These are phyloP conservation scores for Mycena kentingensis DNA, from an alignment of 768 basidiomycete genomes.

Conservation along the genomic window DNA sequence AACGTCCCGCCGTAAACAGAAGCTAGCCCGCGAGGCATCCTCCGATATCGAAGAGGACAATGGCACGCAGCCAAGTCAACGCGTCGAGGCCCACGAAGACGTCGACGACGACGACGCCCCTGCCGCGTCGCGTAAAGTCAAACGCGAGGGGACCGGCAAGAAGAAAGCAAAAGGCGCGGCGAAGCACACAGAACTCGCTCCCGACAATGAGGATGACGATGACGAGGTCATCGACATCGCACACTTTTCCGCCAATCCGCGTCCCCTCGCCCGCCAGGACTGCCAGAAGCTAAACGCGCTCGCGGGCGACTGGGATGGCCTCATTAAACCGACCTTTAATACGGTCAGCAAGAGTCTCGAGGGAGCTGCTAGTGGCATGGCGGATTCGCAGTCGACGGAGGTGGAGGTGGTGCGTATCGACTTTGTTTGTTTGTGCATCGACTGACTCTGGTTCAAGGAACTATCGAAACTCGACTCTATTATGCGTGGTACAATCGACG, in stretches of 20 bases:
- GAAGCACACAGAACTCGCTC: slow-evolving; percentile 20
- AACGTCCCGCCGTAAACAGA: slow-evolving; percentile 42
- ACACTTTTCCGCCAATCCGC: slow-evolving; percentile 65
- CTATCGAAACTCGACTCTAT: slow-evolving; percentile 61
- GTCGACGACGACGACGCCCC: slow-evolving; percentile 51
- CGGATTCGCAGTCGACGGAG: slow-evolving; percentile 58
- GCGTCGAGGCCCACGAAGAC: slow-evolving; percentile 38
- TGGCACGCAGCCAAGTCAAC: slow-evolving; percentile 32
- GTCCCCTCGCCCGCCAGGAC: slow-evolving; percentile 61
- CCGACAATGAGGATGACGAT: slow-evolving; percentile 40
- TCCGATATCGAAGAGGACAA: slow-evolving; percentile 64
- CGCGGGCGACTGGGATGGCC: slow-evolving; percentile 60
- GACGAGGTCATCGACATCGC: slow-evolving; percentile 62
- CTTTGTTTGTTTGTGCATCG: neutral
- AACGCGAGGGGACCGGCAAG: slow-evolving; percentile 34
- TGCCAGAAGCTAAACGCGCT: slow-evolving; percentile 56
- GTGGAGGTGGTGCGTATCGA: slow-evolving; percentile 48
- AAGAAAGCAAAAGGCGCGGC: slow-evolving; percentile 32
- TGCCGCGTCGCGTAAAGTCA: slow-evolving; percentile 38
- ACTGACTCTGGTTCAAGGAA: slow-evolving; percentile 39
- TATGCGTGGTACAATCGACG: slow-evolving; percentile 71
- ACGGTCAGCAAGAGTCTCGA: slow-evolving; percentile 48
- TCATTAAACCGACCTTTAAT: slow-evolving; percentile 53
- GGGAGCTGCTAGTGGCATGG: slow-evolving; percentile 58
- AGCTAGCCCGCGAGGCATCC: slow-evolving; percentile 45